A percentile compares a stretch with the other conserved stretches of the same genome.
These are phyloP conservation scores for Scutellaria baicalensis DNA, from an alignment of 257 asterid species.

Conservation along the genomic window DNA sequence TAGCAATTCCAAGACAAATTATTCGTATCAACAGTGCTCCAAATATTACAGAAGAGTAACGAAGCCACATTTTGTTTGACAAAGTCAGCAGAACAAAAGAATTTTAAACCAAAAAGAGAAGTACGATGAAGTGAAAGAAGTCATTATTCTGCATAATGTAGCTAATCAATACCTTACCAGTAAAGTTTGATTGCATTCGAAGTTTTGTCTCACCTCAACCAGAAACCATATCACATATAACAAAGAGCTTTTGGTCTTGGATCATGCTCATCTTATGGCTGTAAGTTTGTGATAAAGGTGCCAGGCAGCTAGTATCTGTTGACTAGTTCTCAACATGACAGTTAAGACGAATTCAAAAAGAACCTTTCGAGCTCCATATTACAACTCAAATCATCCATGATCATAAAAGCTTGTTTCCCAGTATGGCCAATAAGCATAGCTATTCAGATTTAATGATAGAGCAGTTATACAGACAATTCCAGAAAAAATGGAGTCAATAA, in stretches of 20 bases:
- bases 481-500: not conserved
- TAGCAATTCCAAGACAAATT: not conserved
- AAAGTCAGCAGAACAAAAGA: not conserved
- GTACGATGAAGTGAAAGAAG: not conserved
- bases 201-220: conserved; percentile 6
- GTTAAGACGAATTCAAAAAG: not conserved
- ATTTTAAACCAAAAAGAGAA: not conserved
- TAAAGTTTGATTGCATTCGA: not conserved
- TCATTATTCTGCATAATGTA: not conserved
- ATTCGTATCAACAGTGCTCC: not conserved
- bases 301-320: not conserved
- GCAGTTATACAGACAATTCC: not conserved
- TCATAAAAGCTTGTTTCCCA: not conserved
- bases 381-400: not conserved
- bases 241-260: not conserved
- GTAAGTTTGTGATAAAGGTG: conserved; percentile 2
- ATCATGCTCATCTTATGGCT: not conserved
- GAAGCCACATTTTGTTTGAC: not conserved
- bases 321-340: not conserved
- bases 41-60: not conserved
- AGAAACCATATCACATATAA: not conserved
- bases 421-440: not conserved
- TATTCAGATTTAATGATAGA: not conserved
- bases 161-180: conserved; percentile 15
- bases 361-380: not conserved